These are phyloP conservation scores for Cutaneotrichosporon sp. DNA, from an alignment of 1,284 basidiomycete genomes.

Conservation along the genomic window DNA sequence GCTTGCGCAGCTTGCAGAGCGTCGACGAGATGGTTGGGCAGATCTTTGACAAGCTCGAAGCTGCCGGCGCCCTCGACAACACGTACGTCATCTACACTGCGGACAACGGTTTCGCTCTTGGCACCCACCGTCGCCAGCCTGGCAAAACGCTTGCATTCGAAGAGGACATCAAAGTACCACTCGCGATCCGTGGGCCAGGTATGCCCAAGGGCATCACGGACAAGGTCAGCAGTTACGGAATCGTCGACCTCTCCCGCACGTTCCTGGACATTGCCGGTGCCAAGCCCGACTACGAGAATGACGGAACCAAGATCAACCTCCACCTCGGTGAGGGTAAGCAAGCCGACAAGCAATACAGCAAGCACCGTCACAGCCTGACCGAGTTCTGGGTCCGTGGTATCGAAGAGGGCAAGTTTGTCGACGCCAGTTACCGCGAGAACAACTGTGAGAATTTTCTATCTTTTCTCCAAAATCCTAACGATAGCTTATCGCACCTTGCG, in stretches of 20 bases:
- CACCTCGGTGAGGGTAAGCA: slow-evolving; percentile 16
- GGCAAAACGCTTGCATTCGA: slow-evolving; percentile 47
- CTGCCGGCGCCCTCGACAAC: slow-evolving; percentile 38
- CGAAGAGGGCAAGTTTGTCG: slow-evolving; percentile 38
- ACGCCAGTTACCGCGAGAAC: slow-evolving; percentile 18
- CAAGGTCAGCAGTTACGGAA: slow-evolving; percentile 31
- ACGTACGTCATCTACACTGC: slow-evolving; percentile 43
- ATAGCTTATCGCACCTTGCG: slow-evolving; percentile 42
- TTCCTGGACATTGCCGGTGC: slow-evolving; percentile 45
- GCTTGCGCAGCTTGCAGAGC: slow-evolving; percentile 36
- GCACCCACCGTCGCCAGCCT: slow-evolving; percentile 41
- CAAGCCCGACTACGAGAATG: slow-evolving; percentile 34
- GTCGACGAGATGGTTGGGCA: slow-evolving; percentile 46
- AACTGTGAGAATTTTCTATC: slow-evolving; percentile 25
- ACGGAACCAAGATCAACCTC: slow-evolving; percentile 37
- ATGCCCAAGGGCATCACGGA: slow-evolving; percentile 30
- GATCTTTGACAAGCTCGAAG: slow-evolving; percentile 36
- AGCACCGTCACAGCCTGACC: slow-evolving; percentile 28
- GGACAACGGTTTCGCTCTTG: slow-evolving; percentile 47
- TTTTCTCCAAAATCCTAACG: neutral
- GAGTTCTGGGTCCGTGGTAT: slow-evolving; percentile 44
- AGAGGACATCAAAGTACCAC: slow-evolving; percentile 43
- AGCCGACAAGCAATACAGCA: neutral
- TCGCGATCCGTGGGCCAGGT: slow-evolving; percentile 39
- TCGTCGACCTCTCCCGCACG: slow-evolving; percentile 42